Evolutionary conservation across 345 rosid species (phyloP).

Genomic region (Melastoma malabathricum): DNA sequence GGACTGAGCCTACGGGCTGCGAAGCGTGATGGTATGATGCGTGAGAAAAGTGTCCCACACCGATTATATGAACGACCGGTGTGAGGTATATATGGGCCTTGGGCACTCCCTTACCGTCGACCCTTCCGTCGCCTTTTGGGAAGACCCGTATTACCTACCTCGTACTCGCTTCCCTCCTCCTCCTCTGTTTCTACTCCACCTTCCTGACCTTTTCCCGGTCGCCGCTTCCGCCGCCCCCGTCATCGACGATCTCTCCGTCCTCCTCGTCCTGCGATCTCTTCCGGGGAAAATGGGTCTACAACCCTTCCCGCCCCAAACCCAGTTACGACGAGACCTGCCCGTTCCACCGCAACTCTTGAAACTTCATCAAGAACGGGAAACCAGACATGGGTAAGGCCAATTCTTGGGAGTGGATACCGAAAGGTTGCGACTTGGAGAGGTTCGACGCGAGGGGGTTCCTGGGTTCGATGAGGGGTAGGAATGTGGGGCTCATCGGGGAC

Average conservation of each 20-base stretch:
- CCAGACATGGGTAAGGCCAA: constrained; percentile 54
- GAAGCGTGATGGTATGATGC: too few relatives aligned
- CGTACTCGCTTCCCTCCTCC: constrained; percentile 33
- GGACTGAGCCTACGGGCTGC: too few relatives aligned
- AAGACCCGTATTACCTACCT: too few relatives aligned
- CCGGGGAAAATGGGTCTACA: constrained; percentile 53
- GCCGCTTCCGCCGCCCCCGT: constrained; percentile 5
- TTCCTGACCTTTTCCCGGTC: constrained; percentile 21
- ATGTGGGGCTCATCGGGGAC: constrained; percentile 82
- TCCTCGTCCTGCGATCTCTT: constrained; percentile 61
- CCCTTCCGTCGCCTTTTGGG: too few relatives aligned
- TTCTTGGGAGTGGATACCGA: constrained; percentile 84
- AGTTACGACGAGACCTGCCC: constrained; percentile 77
- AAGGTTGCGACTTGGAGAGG: constrained; percentile 38
- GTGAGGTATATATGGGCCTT: too few relatives aligned
- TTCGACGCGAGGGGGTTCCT: constrained; percentile 52
- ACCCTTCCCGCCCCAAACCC: constrained; percentile 21
- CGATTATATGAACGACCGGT: too few relatives aligned
- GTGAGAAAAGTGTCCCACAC: too few relatives aligned
- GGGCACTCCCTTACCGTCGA: too few relatives aligned
- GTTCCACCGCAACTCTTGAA: constrained; percentile 89
- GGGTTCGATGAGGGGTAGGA: constrained; percentile 49
- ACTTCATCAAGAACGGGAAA: constrained; percentile 59
- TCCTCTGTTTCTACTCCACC: constrained; percentile 38
- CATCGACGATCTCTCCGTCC: constrained; percentile 13